Evolutionary conservation across 2,329 filamentous ascomycete species (phyloP).

Genomic region (Calonectria hongkongensis): DNA sequence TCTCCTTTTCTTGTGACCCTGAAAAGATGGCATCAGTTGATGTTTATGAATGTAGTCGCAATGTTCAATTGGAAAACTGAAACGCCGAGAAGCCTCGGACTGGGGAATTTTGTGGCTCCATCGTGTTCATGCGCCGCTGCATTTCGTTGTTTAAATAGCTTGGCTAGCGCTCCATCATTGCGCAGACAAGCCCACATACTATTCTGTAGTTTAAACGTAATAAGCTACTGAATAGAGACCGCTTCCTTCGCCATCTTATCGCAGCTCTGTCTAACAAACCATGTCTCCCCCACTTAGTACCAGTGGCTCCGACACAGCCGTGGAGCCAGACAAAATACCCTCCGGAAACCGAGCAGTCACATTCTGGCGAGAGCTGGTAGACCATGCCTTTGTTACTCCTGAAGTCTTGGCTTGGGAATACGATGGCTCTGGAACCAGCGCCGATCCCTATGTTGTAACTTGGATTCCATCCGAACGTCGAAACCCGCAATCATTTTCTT

Average conservation of each 20-base stretch:
- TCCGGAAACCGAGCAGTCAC: neutral
- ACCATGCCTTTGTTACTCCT: conserved; percentile 26
- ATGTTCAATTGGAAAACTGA: neutral
- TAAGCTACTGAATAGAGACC: conserved; percentile 7
- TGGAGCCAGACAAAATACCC: conserved; percentile 27
- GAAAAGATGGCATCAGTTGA: conserved; percentile 19
- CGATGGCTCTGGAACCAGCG: conserved; percentile 23
- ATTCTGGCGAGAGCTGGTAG: conserved; percentile 19
- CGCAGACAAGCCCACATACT: neutral
- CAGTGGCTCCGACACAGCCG: conserved; percentile 20
- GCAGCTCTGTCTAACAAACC: neutral
- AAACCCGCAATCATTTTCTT: conserved; percentile 29
- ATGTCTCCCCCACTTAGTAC: conserved; percentile 20
- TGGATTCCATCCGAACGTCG: conserved; percentile 24
- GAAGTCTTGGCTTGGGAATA: conserved; percentile 20
- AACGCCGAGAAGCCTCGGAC: conserved; percentile 23
- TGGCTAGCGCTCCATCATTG: neutral
- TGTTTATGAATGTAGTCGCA: neutral
- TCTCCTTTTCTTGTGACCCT: conserved; percentile 3
- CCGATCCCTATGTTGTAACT: conserved; percentile 15
- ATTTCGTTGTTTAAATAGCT: conserved; percentile 15
- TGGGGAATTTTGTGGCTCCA: conserved; percentile 14
- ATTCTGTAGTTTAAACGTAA: conserved; percentile 26
- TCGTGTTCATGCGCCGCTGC: neutral
- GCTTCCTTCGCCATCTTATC: neutral